These are phyloP conservation scores for Sporisorium reilianum DNA, from an alignment of 1,284 basidiomycete species.

Conservation along the genomic window DNA sequence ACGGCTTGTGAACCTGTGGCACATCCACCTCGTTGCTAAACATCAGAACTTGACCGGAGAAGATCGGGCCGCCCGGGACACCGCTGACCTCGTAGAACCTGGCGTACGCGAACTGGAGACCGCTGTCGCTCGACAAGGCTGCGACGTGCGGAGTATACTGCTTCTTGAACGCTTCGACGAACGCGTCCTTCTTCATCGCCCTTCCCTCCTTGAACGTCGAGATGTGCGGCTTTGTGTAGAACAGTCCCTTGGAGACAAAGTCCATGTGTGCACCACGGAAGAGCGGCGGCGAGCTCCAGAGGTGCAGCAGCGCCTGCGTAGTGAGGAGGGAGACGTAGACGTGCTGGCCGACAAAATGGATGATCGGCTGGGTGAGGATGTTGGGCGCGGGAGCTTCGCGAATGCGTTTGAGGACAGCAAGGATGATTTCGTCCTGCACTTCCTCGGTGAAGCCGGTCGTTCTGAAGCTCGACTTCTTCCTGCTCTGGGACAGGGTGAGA, in stretches of 20 bases:
- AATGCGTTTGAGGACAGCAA: no score
- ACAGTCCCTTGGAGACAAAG: constrained; percentile 11
- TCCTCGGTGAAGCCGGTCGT: no score
- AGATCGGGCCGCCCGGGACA: constrained; percentile 5
- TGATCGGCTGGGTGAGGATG: background rate
- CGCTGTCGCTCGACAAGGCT: background rate
- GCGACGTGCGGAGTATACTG: background rate
- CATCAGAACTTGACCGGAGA: constrained; percentile 9
- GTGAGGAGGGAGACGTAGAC: constrained; percentile 1
- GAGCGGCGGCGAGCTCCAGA: background rate
- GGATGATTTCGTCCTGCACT: no score
- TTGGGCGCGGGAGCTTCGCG: no score
- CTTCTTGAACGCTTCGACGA: constrained; percentile 4
- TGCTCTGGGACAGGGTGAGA: no score
- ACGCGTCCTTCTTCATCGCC: background rate
- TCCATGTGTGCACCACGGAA: no score
- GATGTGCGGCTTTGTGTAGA: background rate
- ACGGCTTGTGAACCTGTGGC: constrained; percentile 1
- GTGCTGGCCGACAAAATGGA: background rate
- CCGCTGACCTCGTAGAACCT: constrained; percentile 9
- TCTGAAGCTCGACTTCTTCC: no score
- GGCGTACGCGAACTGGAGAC: constrained; percentile 2
- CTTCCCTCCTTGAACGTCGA: background rate
- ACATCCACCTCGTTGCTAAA: constrained; percentile 11
- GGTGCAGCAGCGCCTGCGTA: background rate